Evolutionary conservation across 2,329 filamentous ascomycete species (phyloP).

Genomic region (Diaporthe longicolla): DNA sequence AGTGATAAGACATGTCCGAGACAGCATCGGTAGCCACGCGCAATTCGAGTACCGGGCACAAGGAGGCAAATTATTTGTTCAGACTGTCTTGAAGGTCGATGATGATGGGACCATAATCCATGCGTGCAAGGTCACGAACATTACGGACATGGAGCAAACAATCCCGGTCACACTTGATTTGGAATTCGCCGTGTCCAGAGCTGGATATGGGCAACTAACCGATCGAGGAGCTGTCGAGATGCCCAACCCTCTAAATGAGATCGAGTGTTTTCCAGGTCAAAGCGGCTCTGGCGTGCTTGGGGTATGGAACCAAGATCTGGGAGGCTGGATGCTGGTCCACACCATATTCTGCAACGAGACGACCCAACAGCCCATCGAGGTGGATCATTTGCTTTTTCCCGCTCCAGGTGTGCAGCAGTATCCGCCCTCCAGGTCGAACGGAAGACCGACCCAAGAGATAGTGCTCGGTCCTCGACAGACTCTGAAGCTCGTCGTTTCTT

Average conservation of each 20-base stretch:
- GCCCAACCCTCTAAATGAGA: slow-evolving; percentile 38
- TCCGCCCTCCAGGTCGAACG: background rate
- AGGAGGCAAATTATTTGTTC: slow-evolving; percentile 1
- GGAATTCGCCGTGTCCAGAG: slow-evolving; percentile 43
- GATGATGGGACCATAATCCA: slow-evolving; percentile 40
- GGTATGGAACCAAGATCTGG: slow-evolving; percentile 39
- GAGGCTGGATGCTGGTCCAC: slow-evolving; percentile 6
- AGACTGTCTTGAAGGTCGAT: slow-evolving; percentile 25
- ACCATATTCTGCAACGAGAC: slow-evolving; percentile 22
- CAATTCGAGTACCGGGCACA: slow-evolving; percentile 28
- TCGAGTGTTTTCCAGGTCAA: background rate
- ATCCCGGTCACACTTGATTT: slow-evolving; percentile 37
- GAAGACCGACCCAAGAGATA: background rate
- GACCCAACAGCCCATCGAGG: background rate
- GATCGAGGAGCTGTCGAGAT: slow-evolving; percentile 43
- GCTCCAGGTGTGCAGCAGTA: background rate
- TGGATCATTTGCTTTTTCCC: background rate
- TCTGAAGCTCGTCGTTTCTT: background rate
- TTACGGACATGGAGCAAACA: background rate
- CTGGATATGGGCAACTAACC: slow-evolving; percentile 46
- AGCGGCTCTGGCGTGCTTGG: slow-evolving; percentile 8
- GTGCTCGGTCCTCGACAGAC: background rate
- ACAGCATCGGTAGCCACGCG: slow-evolving; percentile 35
- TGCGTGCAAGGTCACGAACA: slow-evolving; percentile 41
- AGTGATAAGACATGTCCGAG: slow-evolving; percentile 25